Evolutionary conservation across 176 grass and related monocot genomes (phyloP), one percentile per base, ranked within the genome.

Genomic region (Oryza punctata): DNA sequence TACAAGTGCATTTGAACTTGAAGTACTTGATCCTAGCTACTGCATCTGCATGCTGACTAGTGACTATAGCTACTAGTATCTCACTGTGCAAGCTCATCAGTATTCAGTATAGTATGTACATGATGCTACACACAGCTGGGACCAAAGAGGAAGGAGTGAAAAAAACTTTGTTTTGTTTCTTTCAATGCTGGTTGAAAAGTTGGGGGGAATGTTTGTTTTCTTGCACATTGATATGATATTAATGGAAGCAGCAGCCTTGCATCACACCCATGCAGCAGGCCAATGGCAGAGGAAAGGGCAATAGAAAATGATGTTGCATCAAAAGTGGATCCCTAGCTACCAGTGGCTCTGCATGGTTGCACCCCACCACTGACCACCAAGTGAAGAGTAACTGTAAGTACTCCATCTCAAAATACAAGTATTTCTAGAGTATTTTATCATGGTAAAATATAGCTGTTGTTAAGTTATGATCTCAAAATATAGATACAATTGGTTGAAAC

Each of bases 151-250:
- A 10, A 66, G 4, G 40, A 41, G 40, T 9, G 40, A 10, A 32
- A n/a, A 69, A 45, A 32, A 10, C 18, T 81, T 80, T 46, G 50
- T 65, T 82, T 82, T 82, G 79, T 86, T 90, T 77, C 67, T 57
- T 86, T 86, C 79, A 86, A 90, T 83, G 84, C 68, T 78, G 27
- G 61, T 80, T 75, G 84, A 80, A 79, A 80, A 65, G 89, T 79
- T 49, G 38, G 68, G 67, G 24, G 86, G 92, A 89, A 94, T 89
- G 84, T 94, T 86, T 94, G 92, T 89, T 89, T 89, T 82, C 84
- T 85, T 88, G 78, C 80, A 83, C 70, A 88, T 86, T 83, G 82
- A 80, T 88, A 80, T 78, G 69, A 84, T 79, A 88, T 91, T 88
- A 86, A 88, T 88, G 83, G 85, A 88, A 88, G 79, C 78, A 76